A percentile compares a stretch with the other conserved stretches of the same genome.
Conservation (phyloP, 805 yeast genomes). For the Wickerhamiella sergipiensis region DNA sequence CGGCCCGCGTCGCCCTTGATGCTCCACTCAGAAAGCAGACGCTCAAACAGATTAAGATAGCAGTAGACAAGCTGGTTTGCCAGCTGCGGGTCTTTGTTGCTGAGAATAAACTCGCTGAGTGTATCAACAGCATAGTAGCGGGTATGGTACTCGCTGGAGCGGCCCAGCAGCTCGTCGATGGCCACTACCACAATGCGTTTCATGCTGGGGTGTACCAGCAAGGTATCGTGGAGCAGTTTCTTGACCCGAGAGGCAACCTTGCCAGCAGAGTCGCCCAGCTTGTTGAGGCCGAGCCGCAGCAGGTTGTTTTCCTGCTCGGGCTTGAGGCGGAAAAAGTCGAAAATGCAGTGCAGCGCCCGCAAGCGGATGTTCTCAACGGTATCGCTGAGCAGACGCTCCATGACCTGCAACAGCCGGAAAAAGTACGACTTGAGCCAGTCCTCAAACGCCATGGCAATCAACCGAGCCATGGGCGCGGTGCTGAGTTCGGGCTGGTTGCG, state of each 20-base stretch:
- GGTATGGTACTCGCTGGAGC: constrained; percentile 66
- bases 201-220: constrained; percentile 95
- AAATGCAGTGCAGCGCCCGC: constrained; percentile 60
- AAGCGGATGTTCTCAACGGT: constrained; percentile 78
- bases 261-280: constrained; percentile 83
- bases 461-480: constrained; percentile 36
- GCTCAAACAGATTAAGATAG: constrained; percentile 77
- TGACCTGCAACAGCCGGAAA: constrained; percentile 58
- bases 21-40: constrained; percentile 59
- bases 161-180: constrained; percentile 66
- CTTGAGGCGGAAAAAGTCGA: constrained; percentile 66
- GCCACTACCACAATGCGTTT: constrained; percentile 66
- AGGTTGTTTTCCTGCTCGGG: constrained; percentile 96
- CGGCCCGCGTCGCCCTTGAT: constrained; percentile 27
- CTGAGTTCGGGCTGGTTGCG: constrained; percentile 52
- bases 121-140: constrained; percentile 80
- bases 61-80: constrained; percentile 76
- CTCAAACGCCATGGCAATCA: constrained; percentile 74
- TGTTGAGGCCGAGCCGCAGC: constrained; percentile 78
- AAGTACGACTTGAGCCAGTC: constrained; percentile 70
- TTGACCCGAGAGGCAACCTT: constrained; percentile 86
- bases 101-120: constrained; percentile 81
- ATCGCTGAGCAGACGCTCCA: constrained; percentile 79
- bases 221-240: constrained; percentile 58
- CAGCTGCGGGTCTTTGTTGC: constrained; percentile 59